Conservation (phyloP, 345 rosid genomes). For the Geranium rotundifolium region DNA sequence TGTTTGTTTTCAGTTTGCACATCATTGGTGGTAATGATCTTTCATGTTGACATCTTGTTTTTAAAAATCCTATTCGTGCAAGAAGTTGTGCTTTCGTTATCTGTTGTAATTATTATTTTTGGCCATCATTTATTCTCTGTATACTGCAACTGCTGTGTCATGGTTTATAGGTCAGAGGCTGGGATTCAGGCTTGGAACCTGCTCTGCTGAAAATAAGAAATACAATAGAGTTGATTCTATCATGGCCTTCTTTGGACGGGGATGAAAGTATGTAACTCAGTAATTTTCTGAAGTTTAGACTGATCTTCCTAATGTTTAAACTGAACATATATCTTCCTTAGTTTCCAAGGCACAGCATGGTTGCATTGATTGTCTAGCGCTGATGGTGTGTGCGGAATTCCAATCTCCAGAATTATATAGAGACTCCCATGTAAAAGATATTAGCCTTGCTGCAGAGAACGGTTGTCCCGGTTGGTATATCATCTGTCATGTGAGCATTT, state of each 20-base stretch:
- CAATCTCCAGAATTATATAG: conserved; percentile 33
- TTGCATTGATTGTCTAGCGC: conserved; percentile 85
- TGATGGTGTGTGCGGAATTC: conserved; percentile 64
- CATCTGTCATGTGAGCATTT: conserved; percentile 3
- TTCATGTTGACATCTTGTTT: not conserved
- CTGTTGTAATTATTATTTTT: conserved; percentile 7
- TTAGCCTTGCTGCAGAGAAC: conserved; percentile 11
- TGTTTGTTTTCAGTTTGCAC: conserved; percentile 78
- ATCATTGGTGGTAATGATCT: conserved; percentile 53
- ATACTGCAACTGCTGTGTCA: conserved; percentile 5
- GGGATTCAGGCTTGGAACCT: conserved; percentile 41
- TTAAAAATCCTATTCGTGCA: not conserved
- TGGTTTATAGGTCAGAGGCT: conserved; percentile 45
- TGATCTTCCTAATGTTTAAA: not conserved
- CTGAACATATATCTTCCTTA: conserved; percentile 15
- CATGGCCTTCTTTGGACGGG: conserved; percentile 67
- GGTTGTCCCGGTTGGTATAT: conserved; percentile 25
- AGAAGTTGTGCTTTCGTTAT: not conserved
- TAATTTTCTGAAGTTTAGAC: conserved; percentile 7
- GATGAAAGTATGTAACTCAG: conserved; percentile 45
- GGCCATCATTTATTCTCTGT: not conserved
- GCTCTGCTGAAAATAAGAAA: conserved; percentile 38
- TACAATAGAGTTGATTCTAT: conserved; percentile 37
- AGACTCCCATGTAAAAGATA: conserved; percentile 18
- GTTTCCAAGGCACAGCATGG: conserved; percentile 89